These are phyloP conservation scores for Thalassiosira exigua DNA, from an alignment of 352 stramenopile species.

Conservation along the genomic window DNA sequence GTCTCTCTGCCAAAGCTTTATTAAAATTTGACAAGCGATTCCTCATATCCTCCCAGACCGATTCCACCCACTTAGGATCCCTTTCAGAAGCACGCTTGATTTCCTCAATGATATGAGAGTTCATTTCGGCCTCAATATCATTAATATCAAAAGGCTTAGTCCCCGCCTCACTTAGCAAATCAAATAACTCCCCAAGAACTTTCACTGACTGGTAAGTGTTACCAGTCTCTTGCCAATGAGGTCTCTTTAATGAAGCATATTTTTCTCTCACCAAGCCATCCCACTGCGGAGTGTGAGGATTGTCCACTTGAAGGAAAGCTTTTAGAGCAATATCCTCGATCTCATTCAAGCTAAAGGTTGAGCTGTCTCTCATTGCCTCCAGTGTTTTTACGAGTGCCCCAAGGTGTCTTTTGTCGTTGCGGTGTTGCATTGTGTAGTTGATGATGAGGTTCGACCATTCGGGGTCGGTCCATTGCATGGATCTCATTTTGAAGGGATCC, in stretches of 20 bases:
- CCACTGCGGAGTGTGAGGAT: constrained; percentile 20
- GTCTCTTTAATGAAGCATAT: not conserved
- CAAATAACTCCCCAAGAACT: constrained; percentile 24
- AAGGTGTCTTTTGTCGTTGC: constrained; percentile 16
- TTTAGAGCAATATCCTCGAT: constrained; percentile 7
- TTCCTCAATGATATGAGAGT: not conserved
- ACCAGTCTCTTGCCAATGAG: constrained; percentile 13
- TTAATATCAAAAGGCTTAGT: constrained; percentile 5
- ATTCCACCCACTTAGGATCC: not conserved
- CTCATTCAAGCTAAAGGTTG: not conserved
- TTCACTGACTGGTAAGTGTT: constrained; percentile 21
- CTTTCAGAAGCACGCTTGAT: constrained; percentile 16
- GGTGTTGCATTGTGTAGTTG: constrained; percentile 30
- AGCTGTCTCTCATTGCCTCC: constrained; percentile 16
- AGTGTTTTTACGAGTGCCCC: constrained; percentile 10
- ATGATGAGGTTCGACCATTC: constrained; percentile 18
- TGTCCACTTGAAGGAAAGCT: constrained; percentile 30
- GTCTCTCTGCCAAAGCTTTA: not conserved
- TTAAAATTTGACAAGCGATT: constrained; percentile 16
- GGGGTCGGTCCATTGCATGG: not conserved
- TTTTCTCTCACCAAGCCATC: not conserved
- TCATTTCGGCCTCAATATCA: constrained; percentile 24
- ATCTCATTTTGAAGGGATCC: constrained; percentile 19
- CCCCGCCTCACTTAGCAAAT: constrained; percentile 8
- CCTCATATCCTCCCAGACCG: constrained; percentile 5